phyloP scores from a whole-genome alignment of 768 basidiomycete genomes.

The Hygrophoropsis aurantiaca region DNA sequence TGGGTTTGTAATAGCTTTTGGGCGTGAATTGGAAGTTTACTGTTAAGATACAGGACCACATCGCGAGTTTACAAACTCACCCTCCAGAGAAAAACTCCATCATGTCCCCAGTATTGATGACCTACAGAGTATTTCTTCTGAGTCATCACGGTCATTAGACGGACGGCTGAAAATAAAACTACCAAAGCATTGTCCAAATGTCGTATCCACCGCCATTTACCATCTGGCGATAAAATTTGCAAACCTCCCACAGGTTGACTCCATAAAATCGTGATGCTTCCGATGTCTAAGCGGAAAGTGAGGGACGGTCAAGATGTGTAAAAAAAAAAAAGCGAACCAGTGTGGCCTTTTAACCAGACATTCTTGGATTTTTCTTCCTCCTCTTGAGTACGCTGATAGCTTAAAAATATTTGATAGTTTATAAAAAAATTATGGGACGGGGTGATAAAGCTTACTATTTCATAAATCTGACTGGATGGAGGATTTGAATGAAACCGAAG shows the following conservation, averaged over 20 bases:
- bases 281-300: slow-evolving; percentile 33
- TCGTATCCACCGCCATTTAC: slow-evolving; percentile 45
- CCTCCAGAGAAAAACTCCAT: slow-evolving; percentile 50
- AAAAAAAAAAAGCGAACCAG: slow-evolving; percentile 26
- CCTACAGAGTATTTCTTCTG: too few species aligned
- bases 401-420: slow-evolving; percentile 9
- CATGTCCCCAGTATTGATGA: slow-evolving; percentile 48
- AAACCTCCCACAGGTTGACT: slow-evolving; percentile 49
- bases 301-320: neutral
- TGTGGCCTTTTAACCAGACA: slow-evolving; percentile 54
- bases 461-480: slow-evolving; percentile 40
- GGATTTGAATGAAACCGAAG: neutral
- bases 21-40: too few species aligned
- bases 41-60: too few species aligned
- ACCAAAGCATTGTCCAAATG: slow-evolving; percentile 47
- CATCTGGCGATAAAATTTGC: slow-evolving; percentile 42
- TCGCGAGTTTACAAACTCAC: too few species aligned
- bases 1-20: slow-evolving; percentile 39
- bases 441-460: slow-evolving; percentile 43
- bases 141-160: neutral
- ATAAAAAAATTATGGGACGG: neutral
- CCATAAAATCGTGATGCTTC: slow-evolving; percentile 45
- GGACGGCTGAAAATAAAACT: slow-evolving; percentile 2
- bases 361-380: slow-evolving; percentile 43
- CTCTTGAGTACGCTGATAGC: slow-evolving; percentile 41